Conservation (phyloP, 1,284 basidiomycete species). For the Testicularia cyperi region DNA sequence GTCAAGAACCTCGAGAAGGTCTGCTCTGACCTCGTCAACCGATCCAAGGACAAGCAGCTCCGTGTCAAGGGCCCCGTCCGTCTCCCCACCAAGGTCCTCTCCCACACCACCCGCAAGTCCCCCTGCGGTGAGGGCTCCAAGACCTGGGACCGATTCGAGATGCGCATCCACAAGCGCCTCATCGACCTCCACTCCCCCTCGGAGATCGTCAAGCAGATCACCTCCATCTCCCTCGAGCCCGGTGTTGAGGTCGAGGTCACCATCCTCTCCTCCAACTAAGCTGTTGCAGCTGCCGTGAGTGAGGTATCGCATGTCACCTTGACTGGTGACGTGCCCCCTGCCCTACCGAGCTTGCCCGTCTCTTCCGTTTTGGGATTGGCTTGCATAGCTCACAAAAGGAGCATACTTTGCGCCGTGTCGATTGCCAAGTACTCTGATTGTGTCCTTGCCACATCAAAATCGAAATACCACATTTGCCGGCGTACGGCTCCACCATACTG, state of each 20-base stretch:
- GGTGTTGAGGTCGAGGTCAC: constrained; percentile 99
- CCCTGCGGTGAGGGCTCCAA: constrained; percentile 92
- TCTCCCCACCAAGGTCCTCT: constrained; percentile 96
- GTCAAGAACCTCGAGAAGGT: constrained; percentile 99
- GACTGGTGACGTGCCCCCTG: too few species aligned
- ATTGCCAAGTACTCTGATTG: too few species aligned
- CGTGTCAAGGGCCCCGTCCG: constrained; percentile 98
- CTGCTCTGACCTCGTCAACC: constrained; percentile 92
- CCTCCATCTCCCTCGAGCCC: constrained; percentile 96
- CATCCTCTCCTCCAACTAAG: constrained; percentile 69
- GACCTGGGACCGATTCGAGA: constrained; percentile 99
- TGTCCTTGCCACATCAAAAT: too few species aligned
- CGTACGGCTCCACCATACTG: too few species aligned
- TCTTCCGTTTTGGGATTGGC: too few species aligned
- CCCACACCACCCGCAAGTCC: constrained; percentile 85
- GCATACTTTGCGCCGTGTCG: too few species aligned
- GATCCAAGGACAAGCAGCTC: constrained; percentile 99
- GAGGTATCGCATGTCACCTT: too few species aligned
- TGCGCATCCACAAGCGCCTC: constrained; percentile 99
- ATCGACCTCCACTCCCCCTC: constrained; percentile 98
- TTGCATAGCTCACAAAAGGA: too few species aligned
- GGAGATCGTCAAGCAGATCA: constrained; percentile 99
- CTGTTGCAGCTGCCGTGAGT: too few species aligned
- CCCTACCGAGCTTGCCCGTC: too few species aligned
- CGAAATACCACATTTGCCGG: too few species aligned